Conservation (phyloP, 2,329 filamentous ascomycete genomes). For the Ophiosphaerella narmari region DNA sequence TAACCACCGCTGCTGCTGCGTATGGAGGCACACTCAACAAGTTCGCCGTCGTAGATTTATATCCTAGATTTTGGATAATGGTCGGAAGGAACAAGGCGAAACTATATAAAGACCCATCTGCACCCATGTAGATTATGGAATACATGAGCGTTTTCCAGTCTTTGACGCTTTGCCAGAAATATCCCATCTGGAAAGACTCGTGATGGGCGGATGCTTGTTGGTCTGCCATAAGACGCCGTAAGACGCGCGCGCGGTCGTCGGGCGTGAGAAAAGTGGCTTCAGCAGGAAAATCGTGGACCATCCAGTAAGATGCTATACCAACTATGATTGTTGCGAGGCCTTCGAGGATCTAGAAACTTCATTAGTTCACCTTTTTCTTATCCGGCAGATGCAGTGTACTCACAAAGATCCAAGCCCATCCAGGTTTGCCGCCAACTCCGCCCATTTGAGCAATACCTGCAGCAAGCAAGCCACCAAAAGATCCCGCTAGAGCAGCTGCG, state of each 20-base stretch:
- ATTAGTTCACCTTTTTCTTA: conserved; percentile 1
- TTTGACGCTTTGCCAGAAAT: conserved; percentile 71
- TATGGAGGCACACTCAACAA: conserved; percentile 78
- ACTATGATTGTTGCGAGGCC: conserved; percentile 72
- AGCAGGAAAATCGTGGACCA: conserved; percentile 79
- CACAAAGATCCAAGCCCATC: conserved; percentile 54
- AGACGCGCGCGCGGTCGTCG: conserved; percentile 71
- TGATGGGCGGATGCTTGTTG: conserved; percentile 75
- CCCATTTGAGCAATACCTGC: conserved; percentile 73
- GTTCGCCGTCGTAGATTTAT: conserved; percentile 67
- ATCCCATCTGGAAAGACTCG: conserved; percentile 74
- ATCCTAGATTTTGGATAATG: conserved; percentile 68
- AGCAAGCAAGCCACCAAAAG: conserved; percentile 74
- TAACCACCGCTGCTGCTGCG: conserved; percentile 70
- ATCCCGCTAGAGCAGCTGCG: conserved; percentile 77
- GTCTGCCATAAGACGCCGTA: conserved; percentile 72
- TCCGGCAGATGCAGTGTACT: conserved; percentile 8
- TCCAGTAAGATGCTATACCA: conserved; percentile 69
- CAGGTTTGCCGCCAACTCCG: conserved; percentile 58
- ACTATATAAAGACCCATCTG: conserved; percentile 71
- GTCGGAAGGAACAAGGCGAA: conserved; percentile 80
- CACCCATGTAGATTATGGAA: conserved; percentile 78
- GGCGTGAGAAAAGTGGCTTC: conserved; percentile 73
- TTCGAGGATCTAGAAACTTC: conserved; percentile 57
- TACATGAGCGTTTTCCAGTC: conserved; percentile 86